Evolutionary conservation across 495 filamentous ascomycete species (phyloP).

Genomic region (Penicillium coprophilum): DNA sequence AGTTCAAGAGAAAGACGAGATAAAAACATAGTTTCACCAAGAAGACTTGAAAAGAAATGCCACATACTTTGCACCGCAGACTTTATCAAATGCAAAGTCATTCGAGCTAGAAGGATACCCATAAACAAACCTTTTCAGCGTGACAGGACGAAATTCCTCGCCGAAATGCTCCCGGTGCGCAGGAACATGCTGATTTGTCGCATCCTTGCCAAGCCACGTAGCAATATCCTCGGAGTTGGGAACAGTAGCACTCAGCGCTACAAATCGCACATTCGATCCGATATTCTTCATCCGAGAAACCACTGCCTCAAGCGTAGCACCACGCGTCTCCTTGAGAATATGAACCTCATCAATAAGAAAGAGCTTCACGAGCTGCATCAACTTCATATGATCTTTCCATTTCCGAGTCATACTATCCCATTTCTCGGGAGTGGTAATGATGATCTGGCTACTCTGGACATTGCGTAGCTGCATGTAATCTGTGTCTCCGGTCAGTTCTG

Average conservation of each 20-base stretch:
- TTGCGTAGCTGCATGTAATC: slow-evolving; percentile 68
- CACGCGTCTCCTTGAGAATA: slow-evolving; percentile 84
- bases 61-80: slow-evolving; percentile 66
- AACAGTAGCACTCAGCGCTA: slow-evolving; percentile 90
- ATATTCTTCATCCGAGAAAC: slow-evolving; percentile 96
- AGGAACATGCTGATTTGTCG: slow-evolving; percentile 63
- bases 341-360: slow-evolving; percentile 98
- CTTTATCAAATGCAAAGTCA: slow-evolving; percentile 85
- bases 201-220: slow-evolving; percentile 81
- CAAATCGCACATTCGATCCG: slow-evolving; percentile 81
- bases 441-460: slow-evolving; percentile 82
- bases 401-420: slow-evolving; percentile 97
- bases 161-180: slow-evolving; percentile 80
- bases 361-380: slow-evolving; percentile 83
- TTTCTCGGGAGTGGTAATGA: slow-evolving; percentile 96
- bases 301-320: slow-evolving; percentile 91
- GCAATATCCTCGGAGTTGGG: slow-evolving; percentile 92
- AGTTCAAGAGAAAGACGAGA: background rate
- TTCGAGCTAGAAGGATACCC: slow-evolving; percentile 67
- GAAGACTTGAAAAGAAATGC: background rate
- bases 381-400: slow-evolving; percentile 84
- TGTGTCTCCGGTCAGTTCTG: slow-evolving; percentile 91
- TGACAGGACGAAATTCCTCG: slow-evolving; percentile 87
- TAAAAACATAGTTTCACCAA: background rate
- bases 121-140: slow-evolving; percentile 81